A percentile compares a stretch with the other conserved stretches of the same genome.
Conservation (phyloP, 2,329 filamentous ascomycete species). For the Penicillium occitanis region DNA sequence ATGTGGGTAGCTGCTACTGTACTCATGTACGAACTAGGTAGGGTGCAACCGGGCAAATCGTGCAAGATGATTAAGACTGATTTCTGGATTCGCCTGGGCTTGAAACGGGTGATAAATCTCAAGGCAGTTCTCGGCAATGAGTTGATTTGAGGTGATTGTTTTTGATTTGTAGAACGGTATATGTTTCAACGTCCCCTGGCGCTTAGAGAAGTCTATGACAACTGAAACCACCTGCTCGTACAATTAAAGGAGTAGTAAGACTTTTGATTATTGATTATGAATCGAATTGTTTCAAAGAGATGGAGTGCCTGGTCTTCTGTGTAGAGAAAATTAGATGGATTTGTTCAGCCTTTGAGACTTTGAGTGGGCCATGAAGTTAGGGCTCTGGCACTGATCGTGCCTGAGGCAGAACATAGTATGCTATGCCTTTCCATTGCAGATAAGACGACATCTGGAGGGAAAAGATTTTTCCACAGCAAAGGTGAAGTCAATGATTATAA, state of each 20-base stretch:
- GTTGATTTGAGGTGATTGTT: background rate
- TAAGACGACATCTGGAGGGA: background rate
- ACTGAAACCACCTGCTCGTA: background rate
- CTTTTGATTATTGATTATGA: background rate
- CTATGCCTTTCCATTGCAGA: background rate
- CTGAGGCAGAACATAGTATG: background rate
- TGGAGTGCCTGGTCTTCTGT: background rate
- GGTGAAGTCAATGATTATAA: background rate
- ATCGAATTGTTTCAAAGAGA: background rate
- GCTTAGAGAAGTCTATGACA: background rate
- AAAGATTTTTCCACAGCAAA: background rate
- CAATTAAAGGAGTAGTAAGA: background rate
- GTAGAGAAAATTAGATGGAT: background rate
- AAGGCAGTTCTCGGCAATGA: background rate
- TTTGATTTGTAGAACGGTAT: background rate
- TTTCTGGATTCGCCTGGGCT: background rate
- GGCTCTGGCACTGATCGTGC: background rate
- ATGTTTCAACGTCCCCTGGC: background rate
- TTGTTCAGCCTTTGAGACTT: background rate
- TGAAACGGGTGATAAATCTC: background rate
- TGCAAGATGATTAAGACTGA: slow-evolving; percentile 2
- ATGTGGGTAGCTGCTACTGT: background rate
- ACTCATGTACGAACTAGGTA: background rate
- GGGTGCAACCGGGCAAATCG: background rate
- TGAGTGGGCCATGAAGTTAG: background rate